A percentile compares a stretch with the other conserved stretches of the same genome.
phyloP scores from a whole-genome alignment of 768 basidiomycete genomes.

The Mycena pura region DNA sequence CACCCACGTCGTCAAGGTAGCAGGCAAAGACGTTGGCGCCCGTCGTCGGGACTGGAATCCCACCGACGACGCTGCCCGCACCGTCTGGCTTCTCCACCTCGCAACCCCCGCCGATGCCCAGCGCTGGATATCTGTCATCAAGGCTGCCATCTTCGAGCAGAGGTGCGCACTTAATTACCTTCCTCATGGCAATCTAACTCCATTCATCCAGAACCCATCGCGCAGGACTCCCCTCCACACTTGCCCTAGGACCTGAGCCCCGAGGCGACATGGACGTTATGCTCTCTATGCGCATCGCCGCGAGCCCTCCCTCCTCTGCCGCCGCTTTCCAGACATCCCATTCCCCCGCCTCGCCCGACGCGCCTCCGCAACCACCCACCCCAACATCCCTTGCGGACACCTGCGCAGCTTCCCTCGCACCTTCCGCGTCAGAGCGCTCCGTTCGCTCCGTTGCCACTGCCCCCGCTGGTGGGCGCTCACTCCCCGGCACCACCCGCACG shows the following conservation, averaged over 20 bases:
- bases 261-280: conserved; percentile 86
- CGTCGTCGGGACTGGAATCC: conserved; percentile 49
- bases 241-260: conserved; percentile 58
- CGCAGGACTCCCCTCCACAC: conserved; percentile 64
- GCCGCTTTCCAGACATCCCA: conserved; percentile 9
- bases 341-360: conserved; percentile 35
- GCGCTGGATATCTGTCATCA: conserved; percentile 78
- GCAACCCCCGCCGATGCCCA: conserved; percentile 66
- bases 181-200: conserved; percentile 8
- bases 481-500: conserved; percentile 32
- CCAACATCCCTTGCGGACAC: conserved; percentile 28
- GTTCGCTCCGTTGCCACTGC: conserved; percentile 49
- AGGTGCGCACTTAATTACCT: conserved; percentile 49
- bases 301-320: conserved; percentile 3
- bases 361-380: conserved; percentile 30
- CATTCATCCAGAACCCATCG: conserved; percentile 62
- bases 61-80: conserved; percentile 55
- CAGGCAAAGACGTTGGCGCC: conserved; percentile 64
- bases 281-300: conserved; percentile 72
- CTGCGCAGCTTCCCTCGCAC: conserved; percentile 50
- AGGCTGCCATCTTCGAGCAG: conserved; percentile 73
- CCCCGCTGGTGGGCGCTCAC: conserved; percentile 42
- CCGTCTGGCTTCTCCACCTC: conserved; percentile 78
- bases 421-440: conserved; percentile 45
- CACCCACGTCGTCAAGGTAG: conserved; percentile 70